Evolutionary conservation across 345 rosid species (phyloP), one percentile per base, ranked within the genome.

Genomic region (Hevea brasiliensis): DNA sequence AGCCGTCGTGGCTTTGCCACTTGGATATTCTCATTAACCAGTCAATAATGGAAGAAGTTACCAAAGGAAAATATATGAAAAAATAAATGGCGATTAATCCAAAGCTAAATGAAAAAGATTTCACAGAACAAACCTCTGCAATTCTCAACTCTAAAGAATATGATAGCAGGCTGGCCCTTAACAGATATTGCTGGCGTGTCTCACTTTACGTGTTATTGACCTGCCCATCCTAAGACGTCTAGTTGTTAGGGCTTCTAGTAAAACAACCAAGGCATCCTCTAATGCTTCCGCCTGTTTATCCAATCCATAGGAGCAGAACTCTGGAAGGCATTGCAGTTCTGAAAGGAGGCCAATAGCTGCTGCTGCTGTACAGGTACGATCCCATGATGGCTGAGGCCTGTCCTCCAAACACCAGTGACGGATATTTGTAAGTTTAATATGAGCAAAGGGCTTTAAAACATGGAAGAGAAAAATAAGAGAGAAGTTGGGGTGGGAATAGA

Each of bases 351-450:
- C 87, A 60, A 86, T 83, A 63, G 97, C 97, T 67, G 99, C 98
- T 27, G 93, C 97, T 5, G 98, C 97, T 3, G 98, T 92, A 70
- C 99, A 95, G 41, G 99, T 95, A 26, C 93, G 89, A 77, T 92
- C 99, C 97, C 92, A 91, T 68, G 98, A 92, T 62, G 99, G 98
- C 81, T 95, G 99, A 21, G 99, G 94, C 81, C 99, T 92, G 74
- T 79, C 27, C 66, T 70, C 61, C 72, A 64, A n/a, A 74, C 26
- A 29, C 63, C 15, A 75, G 20, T 37, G 21, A 37, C 26, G 23
- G 73, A 70, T 17, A 32, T 44, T 15, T 17, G 17, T 65, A 35
- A 5, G 41, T 48, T 41, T 35, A 57, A 18, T 20, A 48, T 42
- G 12, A 76, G 35, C 10, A 20, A 24, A 27, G 35, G 40, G 40